phyloP scores from a whole-genome alignment of 352 stramenopile species.

The Pythium phragmiticola region DNA sequence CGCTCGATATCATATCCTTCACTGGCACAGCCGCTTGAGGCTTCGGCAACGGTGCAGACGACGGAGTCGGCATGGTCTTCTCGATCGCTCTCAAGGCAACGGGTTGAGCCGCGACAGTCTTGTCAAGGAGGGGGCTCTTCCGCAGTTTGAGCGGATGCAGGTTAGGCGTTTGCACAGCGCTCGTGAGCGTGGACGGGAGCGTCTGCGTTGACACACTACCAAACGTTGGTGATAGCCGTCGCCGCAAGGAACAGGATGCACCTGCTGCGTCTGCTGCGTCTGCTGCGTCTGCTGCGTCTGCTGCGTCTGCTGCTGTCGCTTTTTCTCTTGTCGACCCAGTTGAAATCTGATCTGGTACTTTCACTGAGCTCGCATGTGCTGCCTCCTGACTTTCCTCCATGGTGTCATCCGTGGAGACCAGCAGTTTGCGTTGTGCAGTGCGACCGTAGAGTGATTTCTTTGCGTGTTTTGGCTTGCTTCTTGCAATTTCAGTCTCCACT shows the following conservation, averaged over 20 bases:
- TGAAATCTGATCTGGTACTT: background rate
- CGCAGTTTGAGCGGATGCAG: constrained; percentile 27
- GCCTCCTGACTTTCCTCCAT: background rate
- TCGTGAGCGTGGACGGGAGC: constrained; percentile 10
- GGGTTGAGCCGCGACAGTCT: background rate
- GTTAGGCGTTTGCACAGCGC: constrained; percentile 5
- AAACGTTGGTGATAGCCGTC: constrained; percentile 19
- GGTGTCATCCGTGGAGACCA: constrained; percentile 2
- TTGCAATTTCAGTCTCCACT: constrained; percentile 2
- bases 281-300: constrained; percentile 2
- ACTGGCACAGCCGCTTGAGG: background rate
- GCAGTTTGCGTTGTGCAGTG: constrained; percentile 11
- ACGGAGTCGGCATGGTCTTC: background rate
- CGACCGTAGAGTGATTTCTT: constrained; percentile 13
- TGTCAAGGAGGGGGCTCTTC: constrained; percentile 14
- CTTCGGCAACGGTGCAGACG: background rate
- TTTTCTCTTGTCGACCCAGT: background rate
- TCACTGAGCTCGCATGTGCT: background rate
- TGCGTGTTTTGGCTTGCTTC: background rate
- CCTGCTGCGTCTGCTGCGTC: constrained; percentile 16
- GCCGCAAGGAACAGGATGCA: background rate
- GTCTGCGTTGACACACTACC: constrained; percentile 16
- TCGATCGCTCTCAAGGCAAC: background rate
- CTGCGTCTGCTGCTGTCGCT: background rate
- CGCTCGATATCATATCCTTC: background rate